phyloP scores from a whole-genome alignment of 1,284 basidiomycete species.

The Trichosporon sp. region DNA sequence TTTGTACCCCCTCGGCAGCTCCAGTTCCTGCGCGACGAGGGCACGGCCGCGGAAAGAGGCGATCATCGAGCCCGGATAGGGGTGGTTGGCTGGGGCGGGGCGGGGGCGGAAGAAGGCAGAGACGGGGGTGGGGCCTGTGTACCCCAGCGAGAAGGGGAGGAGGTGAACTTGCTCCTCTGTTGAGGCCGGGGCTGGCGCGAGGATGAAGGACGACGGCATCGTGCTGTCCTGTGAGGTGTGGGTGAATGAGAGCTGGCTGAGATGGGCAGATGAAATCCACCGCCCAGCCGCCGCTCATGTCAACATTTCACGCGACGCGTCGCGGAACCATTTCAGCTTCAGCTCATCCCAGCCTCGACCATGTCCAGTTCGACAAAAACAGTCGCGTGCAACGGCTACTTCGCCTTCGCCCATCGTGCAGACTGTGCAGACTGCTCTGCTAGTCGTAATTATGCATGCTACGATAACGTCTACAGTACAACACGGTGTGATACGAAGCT shows the following conservation, averaged over 20 bases:
- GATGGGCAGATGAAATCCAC: not conserved
- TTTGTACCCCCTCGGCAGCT: conserved; percentile 42
- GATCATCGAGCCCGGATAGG: conserved; percentile 28
- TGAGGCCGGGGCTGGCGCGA: conserved; percentile 9
- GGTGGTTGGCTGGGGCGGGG: conserved; percentile 29
- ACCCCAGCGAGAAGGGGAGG: conserved; percentile 50
- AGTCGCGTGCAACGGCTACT: not conserved
- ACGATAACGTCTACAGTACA: conserved; percentile 12
- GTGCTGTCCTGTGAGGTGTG: not conserved
- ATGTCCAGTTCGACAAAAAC: not conserved
- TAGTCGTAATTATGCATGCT: conserved; percentile 11
- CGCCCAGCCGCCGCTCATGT: not conserved
- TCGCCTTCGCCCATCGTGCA: not conserved
- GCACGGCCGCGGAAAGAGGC: conserved; percentile 49
- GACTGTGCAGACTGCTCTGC: too few relatives aligned
- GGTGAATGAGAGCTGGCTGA: not conserved
- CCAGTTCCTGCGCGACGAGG: conserved; percentile 43
- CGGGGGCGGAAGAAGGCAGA: conserved; percentile 45
- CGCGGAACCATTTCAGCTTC: not conserved
- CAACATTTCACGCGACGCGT: not conserved
- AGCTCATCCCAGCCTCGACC: not conserved
- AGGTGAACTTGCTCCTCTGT: conserved; percentile 38
- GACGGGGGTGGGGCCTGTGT: conserved; percentile 27
- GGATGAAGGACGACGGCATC: conserved; percentile 28
- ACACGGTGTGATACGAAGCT: conserved; percentile 9